Percentiles rank a stretch among this genome's conserved stretches.
These are phyloP conservation scores for Termitomyces sp. DNA, from an alignment of 768 basidiomycete genomes.

Conservation along the genomic window DNA sequence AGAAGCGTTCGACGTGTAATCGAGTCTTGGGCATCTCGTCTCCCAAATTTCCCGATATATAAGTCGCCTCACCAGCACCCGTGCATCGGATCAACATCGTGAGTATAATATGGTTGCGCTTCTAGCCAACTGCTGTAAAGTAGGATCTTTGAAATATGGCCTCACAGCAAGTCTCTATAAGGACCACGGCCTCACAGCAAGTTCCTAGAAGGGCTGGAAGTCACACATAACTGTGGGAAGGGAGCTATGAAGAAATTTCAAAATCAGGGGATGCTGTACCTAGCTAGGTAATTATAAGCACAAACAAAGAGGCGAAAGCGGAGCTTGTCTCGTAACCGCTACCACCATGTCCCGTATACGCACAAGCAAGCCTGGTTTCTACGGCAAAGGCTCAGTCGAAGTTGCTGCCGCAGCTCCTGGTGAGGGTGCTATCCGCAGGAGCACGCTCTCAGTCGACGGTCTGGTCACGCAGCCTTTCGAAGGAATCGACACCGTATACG, in stretches of 20 bases:
- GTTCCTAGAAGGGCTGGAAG: background rate
- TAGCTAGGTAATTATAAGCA: background rate
- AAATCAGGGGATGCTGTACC: background rate
- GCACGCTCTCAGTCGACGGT: conserved; percentile 49
- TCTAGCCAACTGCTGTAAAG: background rate
- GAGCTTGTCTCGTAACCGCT: conserved; percentile 4
- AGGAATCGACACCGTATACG: conserved; percentile 78
- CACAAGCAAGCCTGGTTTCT: conserved; percentile 44
- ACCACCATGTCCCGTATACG: conserved; percentile 28
- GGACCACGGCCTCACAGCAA: background rate
- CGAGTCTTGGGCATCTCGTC: too few relatives aligned
- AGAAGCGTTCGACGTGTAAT: too few relatives aligned
- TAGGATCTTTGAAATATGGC: background rate
- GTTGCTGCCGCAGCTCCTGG: conserved; percentile 41
- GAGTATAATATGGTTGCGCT: too few relatives aligned
- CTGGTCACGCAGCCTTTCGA: conserved; percentile 66
- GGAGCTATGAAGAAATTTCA: background rate
- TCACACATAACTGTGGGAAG: background rate
- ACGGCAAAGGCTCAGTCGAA: conserved; percentile 64
- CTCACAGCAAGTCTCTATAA: background rate
- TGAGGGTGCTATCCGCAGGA: conserved; percentile 57
- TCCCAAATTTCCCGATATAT: too few relatives aligned
- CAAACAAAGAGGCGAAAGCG: conserved; percentile 13
- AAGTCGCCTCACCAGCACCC: too few relatives aligned
- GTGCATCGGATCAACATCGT: too few relatives aligned